These are phyloP conservation scores for Trifolium subterraneum DNA, from an alignment of 306 rosid genomes.

Conservation along the genomic window DNA sequence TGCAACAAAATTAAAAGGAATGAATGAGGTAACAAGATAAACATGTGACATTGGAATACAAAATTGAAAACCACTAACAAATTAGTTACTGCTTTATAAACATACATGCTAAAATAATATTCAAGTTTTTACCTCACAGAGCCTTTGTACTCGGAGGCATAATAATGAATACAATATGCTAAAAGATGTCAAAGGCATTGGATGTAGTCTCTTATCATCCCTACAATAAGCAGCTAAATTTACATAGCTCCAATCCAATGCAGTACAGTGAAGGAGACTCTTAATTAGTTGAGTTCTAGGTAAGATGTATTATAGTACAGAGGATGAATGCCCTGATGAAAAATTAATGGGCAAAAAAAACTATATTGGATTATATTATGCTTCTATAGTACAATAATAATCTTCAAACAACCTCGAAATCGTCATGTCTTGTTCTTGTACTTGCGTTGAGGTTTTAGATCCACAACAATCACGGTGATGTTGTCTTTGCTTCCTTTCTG, in stretches of 20 bases:
- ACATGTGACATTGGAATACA: conserved; percentile 23
- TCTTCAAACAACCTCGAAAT: conserved; percentile 6
- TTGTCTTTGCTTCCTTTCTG: conserved; percentile 65
- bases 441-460: conserved; percentile 87
- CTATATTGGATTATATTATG: conserved; percentile 47
- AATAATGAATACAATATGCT: conserved; percentile 61
- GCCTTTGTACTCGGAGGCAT: conserved; percentile 68
- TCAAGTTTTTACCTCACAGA: conserved; percentile 66
- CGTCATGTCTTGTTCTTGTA: conserved; percentile 75
- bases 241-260: conserved; percentile 59
- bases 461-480: conserved; percentile 83
- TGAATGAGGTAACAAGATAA: not conserved
- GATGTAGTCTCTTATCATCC: conserved; percentile 42
- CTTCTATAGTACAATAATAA: conserved; percentile 48
- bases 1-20: conserved; percentile 12
- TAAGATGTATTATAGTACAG: conserved; percentile 56
- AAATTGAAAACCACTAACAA: conserved; percentile 36
- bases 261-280: conserved; percentile 44
- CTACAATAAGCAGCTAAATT: conserved; percentile 55
- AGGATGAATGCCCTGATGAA: conserved; percentile 61
- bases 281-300: conserved; percentile 50
- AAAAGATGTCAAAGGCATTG: conserved; percentile 51
- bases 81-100: conserved; percentile 50
- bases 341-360: conserved; percentile 67
- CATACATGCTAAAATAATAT: conserved; percentile 49